Base-by-base conservation (phyloP, 164 flowering plant species). In the Chimonanthus salicifolius region DNA sequence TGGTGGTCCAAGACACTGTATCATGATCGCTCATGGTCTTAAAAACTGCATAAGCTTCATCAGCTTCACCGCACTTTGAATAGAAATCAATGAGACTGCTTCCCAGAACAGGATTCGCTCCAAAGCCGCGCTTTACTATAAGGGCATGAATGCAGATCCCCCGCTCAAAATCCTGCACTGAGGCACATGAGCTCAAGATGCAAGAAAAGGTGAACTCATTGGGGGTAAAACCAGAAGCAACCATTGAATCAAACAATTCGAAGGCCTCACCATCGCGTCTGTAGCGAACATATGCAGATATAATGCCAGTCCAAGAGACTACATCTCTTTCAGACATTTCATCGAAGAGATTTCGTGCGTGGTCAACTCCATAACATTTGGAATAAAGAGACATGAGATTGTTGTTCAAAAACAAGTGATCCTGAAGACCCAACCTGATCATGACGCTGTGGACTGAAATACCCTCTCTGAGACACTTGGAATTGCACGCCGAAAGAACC, bases 121-220 rank as follows among this genome's bases (percentile, higher is more conserved):
- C 85, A 60, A 83, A 81, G 58, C 89, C 92, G 50, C 46, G 64
- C 71, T 88, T 88, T 50, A 83, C 60, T 11, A 84, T 72, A 74
- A 63, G 85, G 1, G 75, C 70, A 33, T 86, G 92, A 72, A 80
- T 10, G 5, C 83, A 33, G 70, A 65, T 60, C 43, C 88, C 89
- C 44, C 18, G 47, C 18, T 71, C 66, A 49, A 83, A 70, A 13
- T 82, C 80, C 67, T 74, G 80, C 6, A 83, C 3, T 68, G 74
- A 77, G 68, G 85, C 81, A 74, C 88, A 87, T 0, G 87, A 71
- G 10, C 84, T 58, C 54, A 88, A 62, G 11, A 81, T 83, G 68
- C 76, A 83, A 0, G 88, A 83, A 21, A 84, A 74, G 0, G 88
- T 88, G 68, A 85, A 87, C 78, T 82, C 88, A 71, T 88, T 88